These are phyloP conservation scores for Haplosporangium sp. DNA, from an alignment of 371 early-diverging fungal species.

Conservation along the genomic window DNA sequence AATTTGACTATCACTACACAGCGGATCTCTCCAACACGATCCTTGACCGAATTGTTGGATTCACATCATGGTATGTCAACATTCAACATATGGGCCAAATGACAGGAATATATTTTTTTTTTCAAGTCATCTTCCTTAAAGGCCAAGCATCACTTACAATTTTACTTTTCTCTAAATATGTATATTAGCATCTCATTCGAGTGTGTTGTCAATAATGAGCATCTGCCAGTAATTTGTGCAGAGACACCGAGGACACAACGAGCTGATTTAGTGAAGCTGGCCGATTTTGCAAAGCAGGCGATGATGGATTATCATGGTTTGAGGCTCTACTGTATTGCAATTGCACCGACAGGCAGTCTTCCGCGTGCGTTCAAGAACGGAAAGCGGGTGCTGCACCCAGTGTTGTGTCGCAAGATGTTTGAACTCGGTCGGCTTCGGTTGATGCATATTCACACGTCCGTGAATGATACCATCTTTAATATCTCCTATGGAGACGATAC, in stretches of 20 bases:
- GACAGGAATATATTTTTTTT: background rate
- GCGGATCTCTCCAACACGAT: slow-evolving; percentile 66
- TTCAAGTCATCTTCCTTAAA: background rate
- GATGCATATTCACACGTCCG: slow-evolving; percentile 62
- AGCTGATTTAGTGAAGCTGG: slow-evolving; percentile 62
- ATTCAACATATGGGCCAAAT: background rate
- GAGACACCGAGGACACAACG: slow-evolving; percentile 66
- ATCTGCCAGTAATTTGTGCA: slow-evolving; percentile 75
- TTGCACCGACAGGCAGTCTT: slow-evolving; percentile 67
- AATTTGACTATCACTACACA: slow-evolving; percentile 64
- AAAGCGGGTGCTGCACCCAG: slow-evolving; percentile 69
- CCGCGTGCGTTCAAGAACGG: slow-evolving; percentile 81
- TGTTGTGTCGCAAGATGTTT: slow-evolving; percentile 73
- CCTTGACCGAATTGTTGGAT: slow-evolving; percentile 60
- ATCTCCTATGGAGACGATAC: slow-evolving; percentile 60
- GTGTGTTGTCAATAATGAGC: slow-evolving; percentile 71
- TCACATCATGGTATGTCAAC: slow-evolving; percentile 68
- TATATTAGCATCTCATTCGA: slow-evolving; percentile 69
- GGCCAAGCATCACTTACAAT: background rate
- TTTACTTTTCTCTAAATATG: background rate
- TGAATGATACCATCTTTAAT: slow-evolving; percentile 66
- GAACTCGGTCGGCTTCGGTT: slow-evolving; percentile 67
- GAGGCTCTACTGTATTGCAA: slow-evolving; percentile 67
- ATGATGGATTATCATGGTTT: slow-evolving; percentile 69
- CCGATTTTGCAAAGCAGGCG: slow-evolving; percentile 62